These are phyloP conservation scores for Starmerella etchellsii DNA, from an alignment of 805 yeast species.

Conservation along the genomic window DNA sequence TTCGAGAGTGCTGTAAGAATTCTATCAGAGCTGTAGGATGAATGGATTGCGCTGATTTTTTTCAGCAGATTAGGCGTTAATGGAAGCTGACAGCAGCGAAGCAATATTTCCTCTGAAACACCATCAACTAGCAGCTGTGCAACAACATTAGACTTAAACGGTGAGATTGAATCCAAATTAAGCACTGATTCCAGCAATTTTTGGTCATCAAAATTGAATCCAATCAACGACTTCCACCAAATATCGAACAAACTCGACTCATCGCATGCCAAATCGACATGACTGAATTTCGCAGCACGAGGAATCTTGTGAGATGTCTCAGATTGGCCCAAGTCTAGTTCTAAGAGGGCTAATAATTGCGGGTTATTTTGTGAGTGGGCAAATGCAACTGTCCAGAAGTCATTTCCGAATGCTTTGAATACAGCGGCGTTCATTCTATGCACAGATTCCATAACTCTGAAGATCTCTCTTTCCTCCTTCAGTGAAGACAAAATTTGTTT, in stretches of 20 bases:
- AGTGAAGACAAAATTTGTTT: not conserved
- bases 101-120: not conserved
- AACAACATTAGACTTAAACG: constrained; percentile 6
- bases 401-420: not conserved
- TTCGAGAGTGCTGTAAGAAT: not conserved
- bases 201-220: not conserved
- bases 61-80: not conserved
- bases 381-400: not conserved
- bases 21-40: no score
- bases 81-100: not conserved
- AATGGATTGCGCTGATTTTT: no score
- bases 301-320: not conserved
- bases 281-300: not conserved
- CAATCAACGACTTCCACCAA: not conserved
- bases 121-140: not conserved
- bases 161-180: not conserved
- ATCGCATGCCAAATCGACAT: not conserved
- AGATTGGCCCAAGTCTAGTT: not conserved
- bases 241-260: not conserved
- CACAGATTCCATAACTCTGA: not conserved
- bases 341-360: not conserved
- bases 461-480: not conserved
- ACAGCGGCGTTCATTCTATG: not conserved
- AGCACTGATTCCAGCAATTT: not conserved
- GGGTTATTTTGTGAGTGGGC: not conserved